phyloP scores from a whole-genome alignment of 2,329 filamentous ascomycete species.

The Fusarium tupiense region DNA sequence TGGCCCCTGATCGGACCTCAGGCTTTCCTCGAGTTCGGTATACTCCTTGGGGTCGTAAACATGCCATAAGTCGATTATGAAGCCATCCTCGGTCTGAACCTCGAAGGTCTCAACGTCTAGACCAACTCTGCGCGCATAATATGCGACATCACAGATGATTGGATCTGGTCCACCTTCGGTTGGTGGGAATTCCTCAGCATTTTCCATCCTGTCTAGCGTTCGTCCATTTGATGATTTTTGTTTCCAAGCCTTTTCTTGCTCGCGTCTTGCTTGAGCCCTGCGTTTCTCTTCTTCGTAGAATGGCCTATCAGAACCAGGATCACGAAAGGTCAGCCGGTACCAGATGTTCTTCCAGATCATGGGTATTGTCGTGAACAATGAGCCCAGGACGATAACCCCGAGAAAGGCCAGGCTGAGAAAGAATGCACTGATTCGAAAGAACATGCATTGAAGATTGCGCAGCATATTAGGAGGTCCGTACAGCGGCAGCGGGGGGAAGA shows the following conservation, averaged over 20 bases:
- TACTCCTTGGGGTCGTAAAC: slow-evolving; percentile 86
- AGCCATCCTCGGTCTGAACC: slow-evolving; percentile 94
- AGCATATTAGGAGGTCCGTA: slow-evolving; percentile 79
- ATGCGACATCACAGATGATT: slow-evolving; percentile 79
- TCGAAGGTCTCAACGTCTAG: slow-evolving; percentile 84
- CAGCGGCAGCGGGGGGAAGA: slow-evolving; percentile 85
- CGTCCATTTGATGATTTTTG: slow-evolving; percentile 50
- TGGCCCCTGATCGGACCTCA: slow-evolving; percentile 63
- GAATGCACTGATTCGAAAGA: slow-evolving; percentile 75
- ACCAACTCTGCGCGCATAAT: slow-evolving; percentile 89
- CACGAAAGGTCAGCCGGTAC: slow-evolving; percentile 63
- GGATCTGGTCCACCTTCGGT: slow-evolving; percentile 84
- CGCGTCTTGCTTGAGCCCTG: slow-evolving; percentile 64
- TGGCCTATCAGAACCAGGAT: slow-evolving; percentile 69
- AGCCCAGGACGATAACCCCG: slow-evolving; percentile 77
- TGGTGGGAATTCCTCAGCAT: slow-evolving; percentile 70
- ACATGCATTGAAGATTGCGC: slow-evolving; percentile 71
- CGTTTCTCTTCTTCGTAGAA: slow-evolving; percentile 79
- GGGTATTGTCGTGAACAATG: slow-evolving; percentile 74
- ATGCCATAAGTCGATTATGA: slow-evolving; percentile 89
- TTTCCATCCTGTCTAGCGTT: slow-evolving; percentile 55
- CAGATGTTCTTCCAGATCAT: slow-evolving; percentile 59
- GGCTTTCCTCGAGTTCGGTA: slow-evolving; percentile 59
- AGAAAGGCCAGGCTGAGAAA: slow-evolving; percentile 83
- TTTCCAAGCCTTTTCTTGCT: slow-evolving; percentile 72